Conservation (phyloP, 495 filamentous ascomycete species). For the Rostrohypoxylon terebratum region DNA sequence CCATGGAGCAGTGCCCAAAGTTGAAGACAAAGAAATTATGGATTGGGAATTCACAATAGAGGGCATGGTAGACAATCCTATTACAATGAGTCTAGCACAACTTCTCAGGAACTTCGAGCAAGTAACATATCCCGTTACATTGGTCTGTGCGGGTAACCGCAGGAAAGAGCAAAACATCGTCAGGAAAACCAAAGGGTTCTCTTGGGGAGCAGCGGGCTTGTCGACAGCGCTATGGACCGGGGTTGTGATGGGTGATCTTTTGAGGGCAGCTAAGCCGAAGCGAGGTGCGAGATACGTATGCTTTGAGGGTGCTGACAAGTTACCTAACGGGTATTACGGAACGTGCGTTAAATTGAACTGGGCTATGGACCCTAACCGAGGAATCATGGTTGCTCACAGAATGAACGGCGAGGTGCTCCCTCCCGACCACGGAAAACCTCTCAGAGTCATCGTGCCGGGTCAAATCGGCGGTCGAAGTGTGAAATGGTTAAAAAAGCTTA, state of each 20-base stretch:
- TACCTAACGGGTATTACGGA: constrained; percentile 92
- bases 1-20: constrained; percentile 86
- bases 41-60: constrained; percentile 90
- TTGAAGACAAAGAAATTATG: constrained; percentile 76
- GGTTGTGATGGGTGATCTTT: constrained; percentile 77
- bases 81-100: constrained; percentile 79
- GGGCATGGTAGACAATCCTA: constrained; percentile 82
- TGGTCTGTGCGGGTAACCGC: constrained; percentile 94
- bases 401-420: constrained; percentile 91
- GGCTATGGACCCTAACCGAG: constrained; percentile 85
- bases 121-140: constrained; percentile 86
- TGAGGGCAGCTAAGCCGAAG: constrained; percentile 74
- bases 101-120: constrained; percentile 83
- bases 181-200: constrained; percentile 94
- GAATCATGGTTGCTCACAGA: constrained; percentile 89
- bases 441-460: constrained; percentile 88
- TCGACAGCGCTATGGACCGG: constrained; percentile 94
- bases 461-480: constrained; percentile 96
- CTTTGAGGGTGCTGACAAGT: constrained; percentile 91
- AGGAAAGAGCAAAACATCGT: constrained; percentile 95
- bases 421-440: constrained; percentile 89
- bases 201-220: constrained; percentile 91
- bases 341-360: constrained; percentile 90
- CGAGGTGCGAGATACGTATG: constrained; percentile 85
- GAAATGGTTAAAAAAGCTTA: constrained; percentile 91